Base-by-base conservation (phyloP, 192 early-diverging fungal species). In the Coemansia sp. region DNA sequence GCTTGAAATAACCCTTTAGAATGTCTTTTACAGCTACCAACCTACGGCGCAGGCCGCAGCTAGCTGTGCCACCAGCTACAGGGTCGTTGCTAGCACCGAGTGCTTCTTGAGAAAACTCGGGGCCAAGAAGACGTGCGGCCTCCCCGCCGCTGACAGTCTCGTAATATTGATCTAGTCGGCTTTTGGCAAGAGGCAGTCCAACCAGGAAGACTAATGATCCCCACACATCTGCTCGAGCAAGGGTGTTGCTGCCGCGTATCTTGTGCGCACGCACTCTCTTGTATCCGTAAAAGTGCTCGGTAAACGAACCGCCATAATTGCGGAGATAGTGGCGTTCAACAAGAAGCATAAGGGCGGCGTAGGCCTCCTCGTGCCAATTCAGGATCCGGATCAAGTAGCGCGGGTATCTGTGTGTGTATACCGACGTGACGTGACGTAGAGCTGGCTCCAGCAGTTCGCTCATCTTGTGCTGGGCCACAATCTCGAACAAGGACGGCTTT, bases 281-380 rank as follows among this genome's bases (percentile, higher is more conserved):
- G 24, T 92, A 72, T 6, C 94, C 94, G 76, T 97, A 97, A 82
- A 97, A 96, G 77, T 92, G 90, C 77, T 97, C 95, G n/a, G 93
- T 87, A 75, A 94, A 94, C 14, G 92, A 92, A 1, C 84, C 89
- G 55, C 88, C 89, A 73, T 89, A 93, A 76, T 89, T 85, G 36
- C 88, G 88, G 67, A 97, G 87, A 65, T 95, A 96, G 67, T 95
- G 90, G 11, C 85, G 77, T 75, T 97, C 94, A 6, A 96, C 84
- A 33, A 91, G 76, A 45, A 90, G 73, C 93, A 94, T 94, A 8
- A 93, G 55, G 6, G 87, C 51, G 0, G 94, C 89, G 79, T 90
- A 95, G 21, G 89, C 75, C 69, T 95, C 94, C 64, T 98, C 95
- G 64, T 90, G 89, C 71, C 87, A 72, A 83, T 92, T 92, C 23